Evolutionary conservation across 257 asterid species (phyloP), one percentile per base, ranked within the genome.

Genomic region (Phtheirospermum japonicum): DNA sequence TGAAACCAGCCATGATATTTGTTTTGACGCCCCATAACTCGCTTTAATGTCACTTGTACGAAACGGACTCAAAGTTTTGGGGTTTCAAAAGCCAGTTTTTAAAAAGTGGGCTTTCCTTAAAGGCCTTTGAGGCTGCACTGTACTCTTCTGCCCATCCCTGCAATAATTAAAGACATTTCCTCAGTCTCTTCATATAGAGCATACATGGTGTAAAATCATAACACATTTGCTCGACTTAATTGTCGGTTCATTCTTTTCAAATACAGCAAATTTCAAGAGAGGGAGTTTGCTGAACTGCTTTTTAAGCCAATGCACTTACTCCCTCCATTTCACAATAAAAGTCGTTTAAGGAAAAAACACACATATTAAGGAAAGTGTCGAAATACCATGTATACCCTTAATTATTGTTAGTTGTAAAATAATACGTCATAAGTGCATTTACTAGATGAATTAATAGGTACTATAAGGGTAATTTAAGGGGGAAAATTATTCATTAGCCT

Each of bases 31-130:
- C 58, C 20, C 51, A 42, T 17, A 70, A 52, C 73, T 67, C 59
- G 66, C 64, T 50, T 74, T 46, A 73, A 55, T 55, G 59, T 36
- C 75, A 66, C 50, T 30, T 28, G 9, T 26, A 71, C 16, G 73
- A 66, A 70, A 86, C 82, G 55, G 84, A 71, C 85, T 91, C 98
- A 4, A 66, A 73, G 53, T 76, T 72, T 48, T 67, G 83, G 73
- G 87, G 95, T 68, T 86, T 88, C 75, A 67, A 23, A 65, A 77
- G 72, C 98, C 96, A 91, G 82, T 87, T 83, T 36, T 64, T 76
- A 61, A 91, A 91, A 70, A 74, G 71, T 37, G 79, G 83, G 76
- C 90, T 80, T 63, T 65, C 82, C 75, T 86, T 84, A 37, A 88
- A 80, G 70, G 79, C 68, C 83, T 73, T 82, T n/a, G 90, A 91